A percentile compares a stretch with the other conserved stretches of the same genome.
phyloP scores from a whole-genome alignment of 2,329 filamentous ascomycete genomes.

The Monilinia vaccinii-corymbosi region DNA sequence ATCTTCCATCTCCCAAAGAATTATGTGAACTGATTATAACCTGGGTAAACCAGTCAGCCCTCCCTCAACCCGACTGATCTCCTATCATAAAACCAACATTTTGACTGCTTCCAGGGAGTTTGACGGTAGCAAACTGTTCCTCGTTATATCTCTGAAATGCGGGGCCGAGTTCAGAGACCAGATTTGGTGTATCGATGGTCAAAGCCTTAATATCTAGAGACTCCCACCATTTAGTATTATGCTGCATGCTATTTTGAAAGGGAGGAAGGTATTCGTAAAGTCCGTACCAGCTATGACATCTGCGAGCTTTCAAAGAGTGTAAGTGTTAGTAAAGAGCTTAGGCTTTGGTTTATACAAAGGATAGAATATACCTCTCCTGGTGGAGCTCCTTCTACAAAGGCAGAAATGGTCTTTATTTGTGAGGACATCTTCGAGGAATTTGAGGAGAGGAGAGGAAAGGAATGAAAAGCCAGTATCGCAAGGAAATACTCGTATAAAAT shows the following conservation, averaged over 20 bases:
- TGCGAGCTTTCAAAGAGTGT: constrained; percentile 52
- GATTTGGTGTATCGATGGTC: constrained; percentile 57
- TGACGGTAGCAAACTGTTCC: constrained; percentile 80
- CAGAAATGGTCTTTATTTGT: constrained; percentile 55
- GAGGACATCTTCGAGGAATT: constrained; percentile 25
- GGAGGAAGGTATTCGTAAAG: not conserved
- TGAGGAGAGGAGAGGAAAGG: not conserved
- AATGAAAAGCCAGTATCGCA: not conserved
- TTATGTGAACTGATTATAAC: constrained; percentile 81
- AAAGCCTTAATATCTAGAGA: constrained; percentile 78
- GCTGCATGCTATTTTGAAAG: not conserved
- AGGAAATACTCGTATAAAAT: not conserved
- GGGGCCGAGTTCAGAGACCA: constrained; percentile 65
- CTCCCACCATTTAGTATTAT: not conserved
- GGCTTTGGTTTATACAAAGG: not conserved
- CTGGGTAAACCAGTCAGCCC: constrained; percentile 32
- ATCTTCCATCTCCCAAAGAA: constrained; percentile 67
- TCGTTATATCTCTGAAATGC: constrained; percentile 96
- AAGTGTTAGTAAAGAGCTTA: constrained; percentile 16
- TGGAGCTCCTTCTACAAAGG: constrained; percentile 88
- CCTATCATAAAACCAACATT: constrained; percentile 43
- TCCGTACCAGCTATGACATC: constrained; percentile 75
- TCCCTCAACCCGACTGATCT: not conserved
- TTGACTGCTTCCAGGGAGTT: constrained; percentile 78
- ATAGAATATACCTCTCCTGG: constrained; percentile 73